Evolutionary conservation across 495 filamentous ascomycete species (phyloP).

Genomic region (Aspergillus egyptiacus): DNA sequence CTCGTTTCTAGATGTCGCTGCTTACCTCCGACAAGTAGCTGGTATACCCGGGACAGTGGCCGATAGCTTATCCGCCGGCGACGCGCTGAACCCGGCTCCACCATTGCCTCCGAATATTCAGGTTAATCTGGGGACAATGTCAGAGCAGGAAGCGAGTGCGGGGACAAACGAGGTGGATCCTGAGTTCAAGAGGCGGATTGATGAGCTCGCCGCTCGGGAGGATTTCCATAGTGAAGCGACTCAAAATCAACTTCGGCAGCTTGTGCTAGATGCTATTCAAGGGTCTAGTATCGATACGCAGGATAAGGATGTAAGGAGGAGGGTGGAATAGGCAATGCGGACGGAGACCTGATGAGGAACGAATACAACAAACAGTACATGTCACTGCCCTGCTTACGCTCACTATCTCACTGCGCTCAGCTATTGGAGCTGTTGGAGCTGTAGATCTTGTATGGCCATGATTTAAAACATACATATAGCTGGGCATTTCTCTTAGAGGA

Average conservation of each 20-base stretch:
- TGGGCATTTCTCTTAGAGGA: too few species aligned
- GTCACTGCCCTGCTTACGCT: neutral
- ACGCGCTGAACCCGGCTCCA: constrained; percentile 37
- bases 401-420: too few species aligned
- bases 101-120: constrained; percentile 61
- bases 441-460: too few species aligned
- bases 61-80: constrained; percentile 19
- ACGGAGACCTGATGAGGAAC: neutral
- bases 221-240: constrained; percentile 67
- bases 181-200: constrained; percentile 67
- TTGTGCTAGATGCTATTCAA: constrained; percentile 65
- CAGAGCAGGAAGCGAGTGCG: constrained; percentile 49
- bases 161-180: constrained; percentile 52
- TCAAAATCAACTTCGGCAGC: constrained; percentile 59
- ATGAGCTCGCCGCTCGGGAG: constrained; percentile 64
- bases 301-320: constrained; percentile 56
- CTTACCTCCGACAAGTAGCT: constrained; percentile 55
- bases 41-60: constrained; percentile 23
- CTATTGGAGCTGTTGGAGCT: too few species aligned
- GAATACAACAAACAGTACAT: neutral
- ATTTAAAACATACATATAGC: too few species aligned
- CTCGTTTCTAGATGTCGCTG: constrained; percentile 61
- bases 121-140: constrained; percentile 61
- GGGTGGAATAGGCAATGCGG: constrained; percentile 45
- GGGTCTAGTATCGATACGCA: constrained; percentile 43